A percentile compares a stretch with the other conserved stretches of the same genome.
These are phyloP conservation scores for Skeletonema marinoi DNA, from an alignment of 108 stramenopile genomes.

Conservation along the genomic window DNA sequence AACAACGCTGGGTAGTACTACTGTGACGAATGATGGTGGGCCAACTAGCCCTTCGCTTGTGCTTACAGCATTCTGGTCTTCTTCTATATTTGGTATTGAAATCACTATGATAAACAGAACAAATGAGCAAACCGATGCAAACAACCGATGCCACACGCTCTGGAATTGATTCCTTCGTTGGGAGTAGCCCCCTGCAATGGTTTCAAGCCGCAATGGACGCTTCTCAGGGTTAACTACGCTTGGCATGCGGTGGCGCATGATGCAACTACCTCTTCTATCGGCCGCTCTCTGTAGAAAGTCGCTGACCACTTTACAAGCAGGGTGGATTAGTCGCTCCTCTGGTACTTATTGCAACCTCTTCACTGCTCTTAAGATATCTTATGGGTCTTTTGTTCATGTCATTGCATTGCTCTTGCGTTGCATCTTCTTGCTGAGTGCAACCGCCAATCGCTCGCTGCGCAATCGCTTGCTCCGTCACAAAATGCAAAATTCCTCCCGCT, in stretches of 20 bases:
- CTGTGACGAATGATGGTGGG: slow-evolving; percentile 67
- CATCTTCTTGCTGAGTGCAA: not conserved
- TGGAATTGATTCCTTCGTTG: slow-evolving; percentile 18
- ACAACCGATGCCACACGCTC: slow-evolving; percentile 27
- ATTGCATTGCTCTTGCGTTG: too few species aligned
- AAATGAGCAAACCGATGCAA: slow-evolving; percentile 15
- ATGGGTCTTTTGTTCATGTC: too few species aligned
- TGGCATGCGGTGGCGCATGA: not conserved
- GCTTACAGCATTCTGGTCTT: not conserved
- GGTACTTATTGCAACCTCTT: not conserved
- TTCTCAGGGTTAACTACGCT: too few species aligned
- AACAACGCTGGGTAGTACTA: slow-evolving; percentile 78
- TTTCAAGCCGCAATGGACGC: too few species aligned
- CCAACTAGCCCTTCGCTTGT: not conserved
- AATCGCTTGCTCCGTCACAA: not conserved
- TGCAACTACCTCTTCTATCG: too few species aligned
- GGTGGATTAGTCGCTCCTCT: too few species aligned
- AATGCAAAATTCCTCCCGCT: too few species aligned
- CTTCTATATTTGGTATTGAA: slow-evolving; percentile 3
- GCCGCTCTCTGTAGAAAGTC: too few species aligned
- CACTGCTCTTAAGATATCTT: not conserved
- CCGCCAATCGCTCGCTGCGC: too few species aligned
- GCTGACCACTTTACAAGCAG: not conserved
- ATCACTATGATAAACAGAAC: slow-evolving; percentile 14
- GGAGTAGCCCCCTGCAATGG: not conserved